Percentiles rank a stretch among this genome's conserved stretches.
These are phyloP conservation scores for Fusarium staphyleae DNA, from an alignment of 2,329 filamentous ascomycete genomes.

Conservation along the genomic window DNA sequence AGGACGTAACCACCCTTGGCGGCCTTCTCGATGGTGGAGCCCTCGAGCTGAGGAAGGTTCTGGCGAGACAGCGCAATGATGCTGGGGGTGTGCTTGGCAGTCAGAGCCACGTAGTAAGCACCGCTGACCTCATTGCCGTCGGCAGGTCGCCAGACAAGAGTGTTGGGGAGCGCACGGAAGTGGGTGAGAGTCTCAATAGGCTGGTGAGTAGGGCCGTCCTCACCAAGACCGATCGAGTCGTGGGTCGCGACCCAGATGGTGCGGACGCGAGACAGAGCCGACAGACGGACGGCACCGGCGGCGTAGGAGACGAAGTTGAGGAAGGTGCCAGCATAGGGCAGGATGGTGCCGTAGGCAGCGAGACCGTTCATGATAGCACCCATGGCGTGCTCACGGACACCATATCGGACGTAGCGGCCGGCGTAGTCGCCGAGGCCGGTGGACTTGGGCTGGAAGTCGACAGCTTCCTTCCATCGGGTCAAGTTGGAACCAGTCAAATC, in stretches of 20 bases:
- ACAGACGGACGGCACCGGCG: conserved; percentile 92
- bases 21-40: conserved; percentile 85
- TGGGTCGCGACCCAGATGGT: conserved; percentile 96
- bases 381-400: conserved; percentile 93
- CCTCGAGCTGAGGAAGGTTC: conserved; percentile 97
- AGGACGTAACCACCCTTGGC: conserved; percentile 96
- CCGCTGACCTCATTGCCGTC: conserved; percentile 98
- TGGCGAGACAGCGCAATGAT: conserved; percentile 96
- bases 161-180: conserved; percentile 98
- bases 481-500: conserved; percentile 99
- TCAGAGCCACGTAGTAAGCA: conserved; percentile 95
- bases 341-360: conserved; percentile 90
- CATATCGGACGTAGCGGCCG: conserved; percentile 92
- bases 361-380: conserved; percentile 95
- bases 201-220: conserved; percentile 98
- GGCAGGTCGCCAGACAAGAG: conserved; percentile 98
- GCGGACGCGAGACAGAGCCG: conserved; percentile 87
- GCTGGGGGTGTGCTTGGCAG: conserved; percentile 86
- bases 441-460: conserved; percentile 94
- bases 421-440: conserved; percentile 86
- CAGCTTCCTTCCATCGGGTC: conserved; percentile 95
- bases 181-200: conserved; percentile 98
- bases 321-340: conserved; percentile 96
- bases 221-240: conserved; percentile 98
- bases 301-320: conserved; percentile 99